Conservation (phyloP, 2,329 filamentous ascomycete species). For the Penicillium sp. region DNA sequence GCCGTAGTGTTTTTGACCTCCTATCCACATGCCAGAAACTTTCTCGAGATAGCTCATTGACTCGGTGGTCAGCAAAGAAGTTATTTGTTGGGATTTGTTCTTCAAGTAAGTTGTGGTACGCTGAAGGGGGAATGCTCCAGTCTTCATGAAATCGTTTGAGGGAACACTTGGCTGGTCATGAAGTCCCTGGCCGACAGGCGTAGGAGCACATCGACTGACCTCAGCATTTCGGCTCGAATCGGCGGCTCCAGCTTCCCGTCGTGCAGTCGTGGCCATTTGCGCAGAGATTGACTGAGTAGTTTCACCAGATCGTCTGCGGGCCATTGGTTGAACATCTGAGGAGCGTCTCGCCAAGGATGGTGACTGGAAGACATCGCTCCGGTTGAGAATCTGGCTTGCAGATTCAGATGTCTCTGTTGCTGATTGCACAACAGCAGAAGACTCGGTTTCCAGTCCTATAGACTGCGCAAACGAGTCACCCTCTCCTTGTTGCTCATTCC, state of each 20-base stretch:
- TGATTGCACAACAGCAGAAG: conserved; percentile 66
- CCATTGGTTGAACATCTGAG: conserved; percentile 26
- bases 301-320: conserved; percentile 34
- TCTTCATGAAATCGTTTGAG: conserved; percentile 58
- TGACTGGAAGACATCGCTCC: conserved; percentile 83
- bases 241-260: background rate
- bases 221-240: conserved; percentile 8
- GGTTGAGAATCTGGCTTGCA: conserved; percentile 83
- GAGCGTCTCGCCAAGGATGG: conserved; percentile 48
- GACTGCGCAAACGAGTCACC: conserved; percentile 76
- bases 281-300: conserved; percentile 33
- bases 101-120: conserved; percentile 81
- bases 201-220: conserved; percentile 16
- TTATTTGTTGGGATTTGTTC: conserved; percentile 75
- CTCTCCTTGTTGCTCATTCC: conserved; percentile 59
- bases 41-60: conserved; percentile 97
- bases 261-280: conserved; percentile 20
- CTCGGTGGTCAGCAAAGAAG: conserved; percentile 76
- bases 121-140: conserved; percentile 74
- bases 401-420: conserved; percentile 73
- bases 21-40: conserved; percentile 95
- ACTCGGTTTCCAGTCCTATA: conserved; percentile 71
- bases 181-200: conserved; percentile 25
- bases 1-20: conserved; percentile 83
- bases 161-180: conserved; percentile 42